These are phyloP conservation scores for Paramecium caudatum DNA, from an alignment of 73 alveolate genomes.

Conservation along the genomic window DNA sequence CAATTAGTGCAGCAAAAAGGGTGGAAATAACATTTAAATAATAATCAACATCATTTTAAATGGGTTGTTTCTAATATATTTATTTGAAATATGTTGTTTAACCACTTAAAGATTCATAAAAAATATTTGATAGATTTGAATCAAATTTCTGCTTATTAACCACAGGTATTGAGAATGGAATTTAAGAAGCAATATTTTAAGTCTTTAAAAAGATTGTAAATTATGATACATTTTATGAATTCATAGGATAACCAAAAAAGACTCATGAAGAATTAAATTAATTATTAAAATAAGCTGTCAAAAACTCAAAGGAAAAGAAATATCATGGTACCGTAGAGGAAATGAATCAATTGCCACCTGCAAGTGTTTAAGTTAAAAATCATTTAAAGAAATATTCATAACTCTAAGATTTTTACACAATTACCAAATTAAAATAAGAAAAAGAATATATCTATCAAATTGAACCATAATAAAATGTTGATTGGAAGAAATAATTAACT, in stretches of 20 bases:
- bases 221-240: conserved; percentile 83
- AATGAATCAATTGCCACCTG: conserved; percentile 86
- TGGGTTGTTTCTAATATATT: conserved; percentile 82
- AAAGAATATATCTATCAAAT: conserved; percentile 81
- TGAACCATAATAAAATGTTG: conserved; percentile 83
- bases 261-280: conserved; percentile 83
- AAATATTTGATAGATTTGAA: conserved; percentile 86
- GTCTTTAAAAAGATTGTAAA: conserved; percentile 84
- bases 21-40: conserved; percentile 92
- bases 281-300: conserved; percentile 89
- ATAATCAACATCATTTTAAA: conserved; percentile 90
- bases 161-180: conserved; percentile 84
- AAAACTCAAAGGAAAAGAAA: conserved; percentile 88
- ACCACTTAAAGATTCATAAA: conserved; percentile 78
- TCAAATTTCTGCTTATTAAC: conserved; percentile 84
- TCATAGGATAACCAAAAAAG: conserved; percentile 82
- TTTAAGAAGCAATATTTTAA: conserved; percentile 83
- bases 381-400: conserved; percentile 79
- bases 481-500: conserved; percentile 71
- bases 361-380: conserved; percentile 78
- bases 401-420: conserved; percentile 78
- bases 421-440: conserved; percentile 77
- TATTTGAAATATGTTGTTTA: conserved; percentile 81
- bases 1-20: conserved; percentile 84
- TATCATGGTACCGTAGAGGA: conserved; percentile 96